Percentiles rank a stretch among this genome's conserved stretches.
These are phyloP conservation scores for Phytophthora idaei DNA, from an alignment of 352 stramenopile species.

Conservation along the genomic window DNA sequence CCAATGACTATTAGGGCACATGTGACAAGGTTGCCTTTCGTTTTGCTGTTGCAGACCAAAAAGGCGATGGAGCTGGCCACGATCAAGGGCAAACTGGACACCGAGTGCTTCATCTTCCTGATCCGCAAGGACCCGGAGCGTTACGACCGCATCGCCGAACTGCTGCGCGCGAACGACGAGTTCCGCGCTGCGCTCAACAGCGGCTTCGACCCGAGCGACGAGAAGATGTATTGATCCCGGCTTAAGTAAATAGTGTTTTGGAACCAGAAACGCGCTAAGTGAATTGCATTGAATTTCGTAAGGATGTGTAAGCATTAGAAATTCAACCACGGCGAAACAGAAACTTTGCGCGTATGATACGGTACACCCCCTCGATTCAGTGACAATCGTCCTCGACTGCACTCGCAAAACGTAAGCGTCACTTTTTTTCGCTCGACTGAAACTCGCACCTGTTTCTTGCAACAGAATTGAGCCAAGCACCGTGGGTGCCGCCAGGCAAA, in stretches of 20 bases:
- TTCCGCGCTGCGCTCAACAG: slow-evolving; percentile 87
- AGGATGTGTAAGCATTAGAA: slow-evolving; percentile 27
- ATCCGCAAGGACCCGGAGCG: slow-evolving; percentile 86
- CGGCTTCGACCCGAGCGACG: slow-evolving; percentile 87
- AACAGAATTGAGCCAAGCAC: slow-evolving; percentile 17
- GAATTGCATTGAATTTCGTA: slow-evolving; percentile 21
- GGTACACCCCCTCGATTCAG: slow-evolving; percentile 5
- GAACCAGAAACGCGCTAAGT: slow-evolving; percentile 17
- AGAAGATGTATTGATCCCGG: slow-evolving; percentile 83
- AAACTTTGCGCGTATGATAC: slow-evolving; percentile 2
- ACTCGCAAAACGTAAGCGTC: slow-evolving; percentile 12
- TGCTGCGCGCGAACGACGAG: slow-evolving; percentile 86
- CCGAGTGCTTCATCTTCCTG: slow-evolving; percentile 90
- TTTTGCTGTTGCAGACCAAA: slow-evolving; percentile 61
- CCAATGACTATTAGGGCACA: not conserved
- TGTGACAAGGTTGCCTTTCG: slow-evolving; percentile 8
- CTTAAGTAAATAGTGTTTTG: slow-evolving; percentile 18
- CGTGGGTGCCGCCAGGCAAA: slow-evolving; percentile 1
- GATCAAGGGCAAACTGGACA: slow-evolving; percentile 88
- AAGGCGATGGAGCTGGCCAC: slow-evolving; percentile 82
- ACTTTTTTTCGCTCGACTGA: slow-evolving; percentile 11
- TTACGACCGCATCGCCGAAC: slow-evolving; percentile 82
- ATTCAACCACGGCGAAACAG: slow-evolving; percentile 2
- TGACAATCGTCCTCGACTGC: not conserved
- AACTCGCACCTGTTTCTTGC: slow-evolving; percentile 28